Base-by-base conservation (phyloP, 2,329 filamentous ascomycete genomes). In the Penicillium sp. region DNA sequence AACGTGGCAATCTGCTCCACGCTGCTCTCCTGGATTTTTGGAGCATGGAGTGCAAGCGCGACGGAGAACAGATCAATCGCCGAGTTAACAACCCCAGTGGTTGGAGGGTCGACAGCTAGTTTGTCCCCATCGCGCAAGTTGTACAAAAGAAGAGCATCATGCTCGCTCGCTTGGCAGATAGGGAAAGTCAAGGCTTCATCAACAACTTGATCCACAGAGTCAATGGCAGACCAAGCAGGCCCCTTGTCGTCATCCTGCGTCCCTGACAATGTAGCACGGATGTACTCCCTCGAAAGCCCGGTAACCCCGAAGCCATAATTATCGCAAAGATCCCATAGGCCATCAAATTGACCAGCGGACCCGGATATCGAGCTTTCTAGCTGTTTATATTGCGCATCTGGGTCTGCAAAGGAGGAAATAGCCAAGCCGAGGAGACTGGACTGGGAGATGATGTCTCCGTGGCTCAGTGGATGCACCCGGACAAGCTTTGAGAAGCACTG, bases 281-380 rank as follows among this genome's bases (percentile, higher is more conserved):
- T 83, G 68, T 94, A 92, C 0, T 91, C 90, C 21, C 84, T 82
- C 1, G 96, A 86, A 21, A 97, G 78, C 1, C 92, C 90, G 9
- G 90, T 96, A 14, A 99, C 88, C 3, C 95, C 94, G 72, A 96
- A 97, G 1, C 92, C 93, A 64, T 88, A 92, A 67, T 97, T 97
- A 71, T 99, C 94, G 8, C 87, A 89, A 6, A 96, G 84, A 58
- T 97, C 93, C 94, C 94, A 99, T 38, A 99, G 85, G 1, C 87
- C 92, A 65, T 99, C 94, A 66, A 97, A 97, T 3, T 86, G 89
- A 5, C 90, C 91, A 1, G 92, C 90, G 14, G 92, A 90, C 61
- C 88, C 94, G 16, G 93, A 93, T 66, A 99, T 97, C 0, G 92
- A 91, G 13, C 90, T 89, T 66, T 93, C 96, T 45, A 97, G 72